Base-by-base conservation (phyloP, 164 flowering plant species). In the Litsea cubeba region DNA sequence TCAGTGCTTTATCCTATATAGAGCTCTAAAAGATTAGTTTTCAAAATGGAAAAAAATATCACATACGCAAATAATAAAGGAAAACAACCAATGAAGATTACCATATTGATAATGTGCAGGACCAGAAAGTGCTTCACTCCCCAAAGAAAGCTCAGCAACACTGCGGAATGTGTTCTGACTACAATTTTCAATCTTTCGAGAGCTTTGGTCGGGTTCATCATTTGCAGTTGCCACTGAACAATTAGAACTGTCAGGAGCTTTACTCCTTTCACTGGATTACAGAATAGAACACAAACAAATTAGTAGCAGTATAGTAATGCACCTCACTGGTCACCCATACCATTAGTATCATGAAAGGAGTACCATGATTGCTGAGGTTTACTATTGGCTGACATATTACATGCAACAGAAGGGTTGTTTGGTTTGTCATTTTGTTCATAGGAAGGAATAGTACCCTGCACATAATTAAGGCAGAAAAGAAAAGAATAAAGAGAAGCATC, bases 81-180 rank as follows among this genome's bases (percentile, higher is more conserved):
- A 49, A 69, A 65, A 50, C 12, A 30, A 35, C 18, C n/a, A n/a
- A 35, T 12, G 58, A 25, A 62, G 28, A 54, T 28, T 89, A 95
- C 99, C 98, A 93, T 84, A 79, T 95, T 89, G 71, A 92, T 78
- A 73, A 71, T 30, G 46, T 82, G n/a, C 71, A 28, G 79, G 54
- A 72, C 76, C 76, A 73, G 87, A 74, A 63, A 78, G 76, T 68
- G 35, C 81, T 70, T 79, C 88, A 79, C 82, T 80, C 20, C 87
- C 86, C 54, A 71, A 40, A 66, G 97, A 91, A 76, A 94, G 84
- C 76, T 91, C 89, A 58, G 87, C 78, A 70, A 91, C 94, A 83
- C 85, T 89, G 26, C 85, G 90, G 73, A 92, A 92, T 50, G 73
- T 87, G 76, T 76, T 87, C 67, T 85, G 83, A 72, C 81, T 86